phyloP scores from a whole-genome alignment of 495 filamentous ascomycete genomes.

The Daldinia caldariorum region DNA sequence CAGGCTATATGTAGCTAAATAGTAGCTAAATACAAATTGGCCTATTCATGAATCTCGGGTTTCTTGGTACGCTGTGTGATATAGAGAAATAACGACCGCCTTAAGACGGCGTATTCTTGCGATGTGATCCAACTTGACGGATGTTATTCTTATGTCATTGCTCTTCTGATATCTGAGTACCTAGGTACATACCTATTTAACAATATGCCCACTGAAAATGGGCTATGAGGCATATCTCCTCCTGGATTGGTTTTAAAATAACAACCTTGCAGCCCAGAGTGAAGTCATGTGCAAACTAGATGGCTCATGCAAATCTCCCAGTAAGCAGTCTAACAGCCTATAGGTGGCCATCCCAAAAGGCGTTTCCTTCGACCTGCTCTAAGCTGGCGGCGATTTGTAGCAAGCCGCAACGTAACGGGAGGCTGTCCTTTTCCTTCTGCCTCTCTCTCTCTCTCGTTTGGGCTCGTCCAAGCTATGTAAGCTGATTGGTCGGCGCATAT shows the following conservation, averaged over 20 bases:
- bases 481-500: too few species aligned
- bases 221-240: neutral
- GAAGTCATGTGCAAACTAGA: neutral
- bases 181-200: neutral
- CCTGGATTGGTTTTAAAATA: neutral
- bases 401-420: neutral
- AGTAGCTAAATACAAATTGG: neutral
- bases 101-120: neutral
- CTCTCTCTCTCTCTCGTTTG: neutral
- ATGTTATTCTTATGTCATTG: neutral
- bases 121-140: neutral
- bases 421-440: too few species aligned
- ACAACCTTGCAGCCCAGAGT: neutral
- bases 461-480: too few species aligned
- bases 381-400: neutral
- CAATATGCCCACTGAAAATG: too few species aligned
- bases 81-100: neutral
- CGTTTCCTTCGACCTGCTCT: neutral
- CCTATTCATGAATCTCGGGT: neutral
- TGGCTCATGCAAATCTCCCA: neutral
- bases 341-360: neutral
- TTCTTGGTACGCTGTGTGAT: neutral
- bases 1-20: constrained; percentile 2
- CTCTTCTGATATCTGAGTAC: neutral
- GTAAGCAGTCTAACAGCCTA: neutral